Evolutionary conservation across 306 rosid genomes (phyloP).

Genomic region (Abrus pulchellus): DNA sequence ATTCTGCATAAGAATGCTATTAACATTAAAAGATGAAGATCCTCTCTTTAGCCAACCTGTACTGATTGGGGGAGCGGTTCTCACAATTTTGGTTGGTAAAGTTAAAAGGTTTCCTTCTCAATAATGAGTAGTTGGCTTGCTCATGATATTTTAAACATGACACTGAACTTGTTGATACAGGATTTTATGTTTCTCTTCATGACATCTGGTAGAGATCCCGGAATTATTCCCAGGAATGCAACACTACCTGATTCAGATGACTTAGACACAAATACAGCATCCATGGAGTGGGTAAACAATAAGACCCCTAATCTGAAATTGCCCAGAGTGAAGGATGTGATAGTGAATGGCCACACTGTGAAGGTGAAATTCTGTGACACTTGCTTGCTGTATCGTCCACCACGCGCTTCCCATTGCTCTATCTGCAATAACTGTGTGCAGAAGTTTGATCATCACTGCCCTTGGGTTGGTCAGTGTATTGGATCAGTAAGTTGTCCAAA

Average conservation of each 20-base stretch:
- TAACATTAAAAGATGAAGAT: constrained; percentile 47
- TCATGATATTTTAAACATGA: constrained; percentile 43
- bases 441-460: constrained; percentile 97
- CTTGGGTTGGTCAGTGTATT: constrained; percentile 99
- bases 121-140: constrained; percentile 25
- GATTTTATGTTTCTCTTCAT: constrained; percentile 80
- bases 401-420: constrained; percentile 96
- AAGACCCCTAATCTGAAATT: constrained; percentile 61
- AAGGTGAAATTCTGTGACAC: constrained; percentile 95
- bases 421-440: constrained; percentile 95
- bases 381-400: constrained; percentile 88
- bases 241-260: constrained; percentile 71
- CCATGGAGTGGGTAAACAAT: constrained; percentile 74
- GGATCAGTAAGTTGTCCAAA: constrained; percentile 72
- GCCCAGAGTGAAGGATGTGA: constrained; percentile 77
- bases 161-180: constrained; percentile 59
- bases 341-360: constrained; percentile 72
- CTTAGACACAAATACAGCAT: constrained; percentile 48
- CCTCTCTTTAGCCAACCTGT: constrained; percentile 59
- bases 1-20: constrained; percentile 77
- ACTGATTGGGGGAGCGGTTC: constrained; percentile 67
- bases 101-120: constrained; percentile 40
- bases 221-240: constrained; percentile 83
- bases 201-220: constrained; percentile 95
- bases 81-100: constrained; percentile 89